Evolutionary conservation across 2,329 filamentous ascomycete genomes (phyloP).

Genomic region (Cladosporium cucumerinum): DNA sequence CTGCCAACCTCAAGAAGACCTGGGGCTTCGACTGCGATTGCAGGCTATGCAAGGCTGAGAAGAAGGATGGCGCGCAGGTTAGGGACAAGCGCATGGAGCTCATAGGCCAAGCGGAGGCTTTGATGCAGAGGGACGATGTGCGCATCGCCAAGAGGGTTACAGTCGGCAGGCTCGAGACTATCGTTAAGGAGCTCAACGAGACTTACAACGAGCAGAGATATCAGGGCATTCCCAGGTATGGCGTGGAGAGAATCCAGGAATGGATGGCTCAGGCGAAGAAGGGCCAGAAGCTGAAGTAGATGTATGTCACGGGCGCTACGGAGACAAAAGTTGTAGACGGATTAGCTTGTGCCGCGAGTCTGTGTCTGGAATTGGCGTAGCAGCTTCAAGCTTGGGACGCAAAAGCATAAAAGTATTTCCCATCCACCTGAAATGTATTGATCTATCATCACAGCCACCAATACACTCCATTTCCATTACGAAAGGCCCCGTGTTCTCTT

Average conservation of each 20-base stretch:
- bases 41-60: slow-evolving; percentile 20
- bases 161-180: slow-evolving; percentile 18
- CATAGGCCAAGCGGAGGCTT: slow-evolving; percentile 16
- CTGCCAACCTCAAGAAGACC: slow-evolving; percentile 17
- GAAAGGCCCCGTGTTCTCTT: background rate
- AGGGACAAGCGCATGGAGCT: slow-evolving; percentile 19
- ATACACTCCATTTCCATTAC: background rate
- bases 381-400: background rate
- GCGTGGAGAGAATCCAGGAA: slow-evolving; percentile 11
- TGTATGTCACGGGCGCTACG: background rate
- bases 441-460: background rate
- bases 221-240: slow-evolving; percentile 19
- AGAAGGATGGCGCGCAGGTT: slow-evolving; percentile 18
- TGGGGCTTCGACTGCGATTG: slow-evolving; percentile 25
- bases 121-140: slow-evolving; percentile 16
- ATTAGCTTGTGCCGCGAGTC: background rate
- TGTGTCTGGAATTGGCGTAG: background rate
- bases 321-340: background rate
- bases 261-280: slow-evolving; percentile 20
- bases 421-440: background rate
- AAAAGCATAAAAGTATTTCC: background rate
- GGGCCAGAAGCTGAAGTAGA: slow-evolving; percentile 7
- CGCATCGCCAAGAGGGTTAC: slow-evolving; percentile 17
- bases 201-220: slow-evolving; percentile 23
- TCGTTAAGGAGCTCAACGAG: slow-evolving; percentile 17